Evolutionary conservation across 768 basidiomycete species (phyloP).

Genomic region (Lentinula sp.): DNA sequence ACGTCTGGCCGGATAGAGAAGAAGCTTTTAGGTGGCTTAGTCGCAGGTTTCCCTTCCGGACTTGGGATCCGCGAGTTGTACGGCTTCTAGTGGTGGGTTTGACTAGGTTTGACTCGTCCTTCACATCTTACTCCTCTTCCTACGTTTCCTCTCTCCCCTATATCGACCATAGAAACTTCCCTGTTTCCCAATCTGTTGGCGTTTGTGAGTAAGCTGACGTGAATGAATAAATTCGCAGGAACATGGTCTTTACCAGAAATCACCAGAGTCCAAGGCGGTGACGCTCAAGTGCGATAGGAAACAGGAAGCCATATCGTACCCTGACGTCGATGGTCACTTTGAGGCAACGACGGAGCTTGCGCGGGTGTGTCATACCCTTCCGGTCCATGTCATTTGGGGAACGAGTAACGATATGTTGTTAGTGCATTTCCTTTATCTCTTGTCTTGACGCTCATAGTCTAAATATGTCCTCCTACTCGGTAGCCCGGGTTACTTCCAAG

Average conservation of each 20-base stretch:
- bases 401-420: conserved; percentile 38
- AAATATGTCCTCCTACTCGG: not conserved
- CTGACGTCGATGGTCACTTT: conserved; percentile 37
- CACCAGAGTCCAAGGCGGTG: conserved; percentile 14
- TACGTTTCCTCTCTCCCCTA: not conserved
- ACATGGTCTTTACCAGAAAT: conserved; percentile 11
- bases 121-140: not conserved
- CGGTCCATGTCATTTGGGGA: conserved; percentile 46
- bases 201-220: not conserved
- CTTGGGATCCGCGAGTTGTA: conserved; percentile 37
- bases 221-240: conserved; percentile 7
- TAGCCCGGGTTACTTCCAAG: conserved; percentile 38
- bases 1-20: conserved; percentile 33
- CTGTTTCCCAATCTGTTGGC: conserved; percentile 4
- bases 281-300: conserved; percentile 36
- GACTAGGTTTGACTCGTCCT: not conserved
- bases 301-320: conserved; percentile 41
- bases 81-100: conserved; percentile 30
- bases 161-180: not conserved
- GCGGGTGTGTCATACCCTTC: conserved; percentile 26
- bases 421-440: conserved; percentile 11
- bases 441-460: not conserved
- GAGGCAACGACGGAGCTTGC: conserved; percentile 28
- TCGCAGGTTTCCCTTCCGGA: conserved; percentile 38
- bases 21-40: conserved; percentile 36